Evolutionary conservation across 805 yeast genomes (phyloP), one percentile per base, ranked within the genome.

Genomic region (Zygoascus flipseniorum): DNA sequence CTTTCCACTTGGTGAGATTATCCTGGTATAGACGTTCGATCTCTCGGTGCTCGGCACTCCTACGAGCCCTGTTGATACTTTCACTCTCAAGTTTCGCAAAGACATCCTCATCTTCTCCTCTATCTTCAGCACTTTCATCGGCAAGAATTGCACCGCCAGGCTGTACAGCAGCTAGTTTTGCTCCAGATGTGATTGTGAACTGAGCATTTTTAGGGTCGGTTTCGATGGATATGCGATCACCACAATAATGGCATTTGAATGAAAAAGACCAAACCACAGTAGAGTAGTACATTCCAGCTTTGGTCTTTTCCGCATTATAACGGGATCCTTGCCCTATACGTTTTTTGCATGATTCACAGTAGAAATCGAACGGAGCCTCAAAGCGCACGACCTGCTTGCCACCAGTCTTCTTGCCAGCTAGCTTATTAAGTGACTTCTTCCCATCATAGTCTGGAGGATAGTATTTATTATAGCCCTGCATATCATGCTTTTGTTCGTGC

Each of bases 361-460:
- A 56, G 13, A 66, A 56, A 54, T 56, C 58, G 26, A 58, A 61
- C 5, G 71, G 70, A 5, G 64, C 60, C 45, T 63, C 71, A 51
- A 68, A 67, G 43, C 71, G 53, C 20, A 66, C 69, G 5, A 60
- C 54, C 35, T 60, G 52, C 19, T 68, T 48, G 23, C 56, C 55
- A 10, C 62, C 53, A 11, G 58, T 52, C 52, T 62, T 64, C 18
- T 47, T 54, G 10, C 70, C 69, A 1, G 66, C 65, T 2, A 66
- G 59, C 52, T 62, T 57, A 44, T 65, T 65, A 19, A 62, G 55
- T 13, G 60, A 51, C 18, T 57, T 54, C 47, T 61, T 63, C 16
- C 69, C 69, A 58, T 65, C 68, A 50, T 66, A 65, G 31, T 66
- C 70, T 8, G 70, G 70, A 3, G 70, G 70, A 54, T 63, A 64